Evolutionary conservation across 768 basidiomycete species (phyloP), one percentile per base, ranked within the genome.

Genomic region (Tricholoma bakamatsutake): DNA sequence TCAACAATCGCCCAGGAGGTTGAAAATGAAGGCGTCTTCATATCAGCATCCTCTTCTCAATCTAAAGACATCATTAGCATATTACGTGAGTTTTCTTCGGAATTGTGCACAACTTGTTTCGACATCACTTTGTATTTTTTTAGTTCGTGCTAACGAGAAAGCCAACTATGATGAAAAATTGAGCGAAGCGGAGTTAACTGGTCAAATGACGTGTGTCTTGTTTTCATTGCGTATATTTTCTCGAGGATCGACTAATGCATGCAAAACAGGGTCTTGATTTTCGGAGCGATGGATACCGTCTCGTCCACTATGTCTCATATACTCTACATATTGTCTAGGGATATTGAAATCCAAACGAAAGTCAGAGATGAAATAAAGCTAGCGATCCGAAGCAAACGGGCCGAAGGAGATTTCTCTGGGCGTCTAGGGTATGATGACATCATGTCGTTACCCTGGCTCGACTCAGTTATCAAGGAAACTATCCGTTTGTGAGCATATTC

Each of bases 211-310:
- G 78, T 77, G 60, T 42, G 75, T 64, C 43, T 37, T 31, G 52
- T 56, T 40, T 27, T 4, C 24, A 28, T 55, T 40, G 33, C 30
- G 34, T 5, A 5, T 27, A 7, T 13, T 7, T 31, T 21, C n/a
- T 42, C 49, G 18, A 27, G 18, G 17, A 17, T 46, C 52, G 35
- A 50, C 46, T 33, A 39, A 27, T 27, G 47, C 17, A 40, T 4
- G 13, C 15, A 24, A 28, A 49, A 47, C 51, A 79, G 78, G 3
- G 76, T 79, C 12, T 62, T 81, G 28, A 74, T 79, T 15, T 79
- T 81, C 58, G 77, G 78, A 2, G 80, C 76, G 2, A 76, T 76
- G 54, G 79, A 80, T 55, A 81, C 79, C 7, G 77, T 78, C 0
- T 74, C 78, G 2, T 73, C 76, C 4, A 70, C 74, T 0, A 57